phyloP scores from a whole-genome alignment of 306 rosid genomes.

The Phaseolus lunatus region DNA sequence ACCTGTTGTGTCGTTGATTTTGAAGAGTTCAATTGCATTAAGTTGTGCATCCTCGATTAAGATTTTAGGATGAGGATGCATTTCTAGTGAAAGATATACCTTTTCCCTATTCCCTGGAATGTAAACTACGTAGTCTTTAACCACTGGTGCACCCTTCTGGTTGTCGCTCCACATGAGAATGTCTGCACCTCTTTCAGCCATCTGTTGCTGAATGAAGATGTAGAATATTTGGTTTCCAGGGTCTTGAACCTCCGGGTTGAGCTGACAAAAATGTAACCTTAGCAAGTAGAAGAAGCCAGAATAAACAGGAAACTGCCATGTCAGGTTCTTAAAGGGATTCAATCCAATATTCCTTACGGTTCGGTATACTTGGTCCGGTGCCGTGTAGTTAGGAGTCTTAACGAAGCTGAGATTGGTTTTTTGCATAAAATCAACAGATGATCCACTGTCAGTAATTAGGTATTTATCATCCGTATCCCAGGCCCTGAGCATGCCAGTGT shows the following conservation, averaged over 20 bases:
- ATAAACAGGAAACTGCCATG: background rate
- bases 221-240: background rate
- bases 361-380: background rate
- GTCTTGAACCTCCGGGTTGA: rapidly evolving
- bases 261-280: background rate
- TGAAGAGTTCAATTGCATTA: background rate
- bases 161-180: background rate
- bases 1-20: background rate
- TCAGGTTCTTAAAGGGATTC: background rate
- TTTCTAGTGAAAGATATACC: background rate
- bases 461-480: background rate
- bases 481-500: background rate
- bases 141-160: background rate
- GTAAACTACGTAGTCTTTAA: background rate
- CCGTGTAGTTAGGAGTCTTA: background rate
- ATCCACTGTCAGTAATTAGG: background rate
- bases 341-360: background rate
- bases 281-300: background rate
- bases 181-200: background rate
- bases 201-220: background rate
- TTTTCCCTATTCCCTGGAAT: background rate
- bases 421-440: rapidly evolving
- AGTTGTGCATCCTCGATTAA: background rate
- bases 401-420: background rate
- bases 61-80: background rate